A percentile compares a stretch with the other conserved stretches of the same genome.
phyloP scores from a whole-genome alignment of 176 grass and related monocot genomes.

The Luzula sylvatica region DNA sequence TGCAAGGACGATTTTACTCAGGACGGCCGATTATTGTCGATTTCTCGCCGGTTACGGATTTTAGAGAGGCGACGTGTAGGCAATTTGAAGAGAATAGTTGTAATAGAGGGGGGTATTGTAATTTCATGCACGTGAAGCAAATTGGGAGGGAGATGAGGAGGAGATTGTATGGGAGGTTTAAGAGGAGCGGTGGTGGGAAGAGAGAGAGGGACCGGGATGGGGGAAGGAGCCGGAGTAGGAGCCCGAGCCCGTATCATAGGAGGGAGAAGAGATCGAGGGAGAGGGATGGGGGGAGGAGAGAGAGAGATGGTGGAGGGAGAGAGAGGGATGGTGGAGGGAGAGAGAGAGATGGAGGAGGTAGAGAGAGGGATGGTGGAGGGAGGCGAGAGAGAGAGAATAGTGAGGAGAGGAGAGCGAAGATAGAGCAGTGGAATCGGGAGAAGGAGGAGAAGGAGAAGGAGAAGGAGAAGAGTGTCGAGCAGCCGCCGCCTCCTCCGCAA shows the following conservation, averaged over 20 bases:
- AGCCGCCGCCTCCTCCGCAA: too few species aligned
- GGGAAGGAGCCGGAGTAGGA: slow-evolving; percentile 5
- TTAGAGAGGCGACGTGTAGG: slow-evolving; percentile 23
- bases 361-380: slow-evolving; percentile 18
- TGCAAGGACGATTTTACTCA: slow-evolving; percentile 30
- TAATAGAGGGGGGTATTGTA: slow-evolving; percentile 32
- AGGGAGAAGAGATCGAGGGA: slow-evolving; percentile 14
- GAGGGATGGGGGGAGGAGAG: slow-evolving; percentile 28
- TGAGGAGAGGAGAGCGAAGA: slow-evolving; percentile 52
- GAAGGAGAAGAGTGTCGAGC: neutral
- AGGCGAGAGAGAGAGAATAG: slow-evolving; percentile 40
- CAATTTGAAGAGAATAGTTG: slow-evolving; percentile 33
- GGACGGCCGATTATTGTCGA: slow-evolving; percentile 31
- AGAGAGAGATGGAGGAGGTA: slow-evolving; percentile 34
- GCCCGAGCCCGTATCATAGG: neutral
- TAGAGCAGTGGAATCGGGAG: slow-evolving; percentile 56
- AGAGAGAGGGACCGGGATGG: slow-evolving; percentile 3
- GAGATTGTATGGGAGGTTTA: slow-evolving; percentile 12
- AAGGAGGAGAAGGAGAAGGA: slow-evolving; percentile 25
- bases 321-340: slow-evolving; percentile 35
- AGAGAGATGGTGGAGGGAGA: slow-evolving; percentile 38
- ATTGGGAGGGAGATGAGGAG: slow-evolving; percentile 17
- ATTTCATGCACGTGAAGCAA: slow-evolving; percentile 37
- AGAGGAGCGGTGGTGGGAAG: slow-evolving; percentile 7
- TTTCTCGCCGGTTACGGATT: slow-evolving; percentile 30